Conservation (phyloP, 805 yeast species). For the Sugiyamaella marilandica region DNA sequence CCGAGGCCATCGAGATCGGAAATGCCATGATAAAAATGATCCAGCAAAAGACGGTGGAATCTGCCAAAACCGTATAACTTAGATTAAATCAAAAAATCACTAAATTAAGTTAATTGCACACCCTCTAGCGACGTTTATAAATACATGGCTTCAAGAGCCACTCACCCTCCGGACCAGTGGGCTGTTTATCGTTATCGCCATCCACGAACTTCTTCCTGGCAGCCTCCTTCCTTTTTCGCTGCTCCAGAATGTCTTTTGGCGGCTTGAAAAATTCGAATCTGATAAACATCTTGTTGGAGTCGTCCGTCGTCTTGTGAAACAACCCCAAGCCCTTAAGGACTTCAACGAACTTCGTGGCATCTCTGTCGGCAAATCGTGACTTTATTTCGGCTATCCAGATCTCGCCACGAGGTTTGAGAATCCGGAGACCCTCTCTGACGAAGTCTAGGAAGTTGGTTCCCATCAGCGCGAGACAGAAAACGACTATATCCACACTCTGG, state of each 20-base stretch:
- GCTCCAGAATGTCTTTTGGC: constrained; percentile 55
- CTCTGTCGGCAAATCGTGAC: constrained; percentile 72
- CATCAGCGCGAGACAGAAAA: constrained; percentile 93
- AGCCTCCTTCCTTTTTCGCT: constrained; percentile 43
- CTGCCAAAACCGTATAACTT: background rate
- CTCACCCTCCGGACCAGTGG: constrained; percentile 72
- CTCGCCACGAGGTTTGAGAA: constrained; percentile 86
- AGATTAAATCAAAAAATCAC: background rate
- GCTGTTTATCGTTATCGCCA: constrained; percentile 52
- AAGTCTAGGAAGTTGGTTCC: constrained; percentile 95
- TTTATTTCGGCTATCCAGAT: constrained; percentile 97
- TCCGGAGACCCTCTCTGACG: constrained; percentile 80
- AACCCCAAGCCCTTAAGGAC: constrained; percentile 76
- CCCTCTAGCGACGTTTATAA: constrained; percentile 70
- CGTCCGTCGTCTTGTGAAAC: constrained; percentile 83
- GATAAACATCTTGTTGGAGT: constrained; percentile 86
- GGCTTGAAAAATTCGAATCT: constrained; percentile 93
- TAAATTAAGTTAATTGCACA: background rate
- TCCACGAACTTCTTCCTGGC: constrained; percentile 52
- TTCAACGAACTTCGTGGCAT: constrained; percentile 59
- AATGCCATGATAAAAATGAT: constrained; percentile 91
- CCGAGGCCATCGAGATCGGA: constrained; percentile 83
- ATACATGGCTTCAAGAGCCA: constrained; percentile 96
- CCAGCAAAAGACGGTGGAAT: constrained; percentile 33
- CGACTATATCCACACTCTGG: constrained; percentile 76